These are phyloP conservation scores for Paecilomyces fulvus DNA, from an alignment of 2,329 filamentous ascomycete species.

Conservation along the genomic window DNA sequence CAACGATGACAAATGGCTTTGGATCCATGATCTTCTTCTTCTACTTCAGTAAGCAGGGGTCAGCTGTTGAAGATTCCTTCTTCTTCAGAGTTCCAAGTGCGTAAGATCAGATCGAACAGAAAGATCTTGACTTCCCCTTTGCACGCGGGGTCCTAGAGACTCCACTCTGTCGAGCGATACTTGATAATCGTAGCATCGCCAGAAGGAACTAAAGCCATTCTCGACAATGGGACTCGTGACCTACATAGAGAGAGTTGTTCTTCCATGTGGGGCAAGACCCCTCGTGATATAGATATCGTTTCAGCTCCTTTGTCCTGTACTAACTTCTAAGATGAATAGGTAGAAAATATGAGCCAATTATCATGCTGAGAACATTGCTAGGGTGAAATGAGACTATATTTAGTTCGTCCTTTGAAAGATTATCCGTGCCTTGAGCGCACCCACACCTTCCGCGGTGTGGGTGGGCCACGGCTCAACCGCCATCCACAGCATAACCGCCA, in stretches of 20 bases:
- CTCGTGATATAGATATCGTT: background rate
- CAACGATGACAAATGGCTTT: background rate
- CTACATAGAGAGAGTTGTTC: background rate
- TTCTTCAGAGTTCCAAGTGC: background rate
- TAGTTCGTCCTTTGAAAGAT: background rate
- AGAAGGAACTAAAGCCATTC: background rate
- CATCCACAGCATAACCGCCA: too few relatives aligned
- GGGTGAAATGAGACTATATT: background rate
- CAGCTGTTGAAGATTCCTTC: background rate
- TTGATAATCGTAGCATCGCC: background rate
- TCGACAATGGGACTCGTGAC: background rate
- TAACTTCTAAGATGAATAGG: background rate
- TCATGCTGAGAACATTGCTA: background rate
- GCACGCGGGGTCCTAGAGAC: background rate
- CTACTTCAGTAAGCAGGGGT: background rate
- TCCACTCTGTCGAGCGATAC: background rate
- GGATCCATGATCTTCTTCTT: background rate
- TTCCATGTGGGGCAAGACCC: background rate
- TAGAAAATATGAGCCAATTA: background rate
- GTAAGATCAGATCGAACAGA: background rate
- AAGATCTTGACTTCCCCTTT: background rate
- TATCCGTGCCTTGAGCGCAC: too few relatives aligned
- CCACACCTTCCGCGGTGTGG: too few relatives aligned
- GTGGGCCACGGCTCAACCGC: too few relatives aligned
- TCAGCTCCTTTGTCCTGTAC: background rate